Evolutionary conservation across 208 protist species (phyloP), one percentile per base, ranked within the genome.

Genomic region (Trypanosoma grayi): DNA sequence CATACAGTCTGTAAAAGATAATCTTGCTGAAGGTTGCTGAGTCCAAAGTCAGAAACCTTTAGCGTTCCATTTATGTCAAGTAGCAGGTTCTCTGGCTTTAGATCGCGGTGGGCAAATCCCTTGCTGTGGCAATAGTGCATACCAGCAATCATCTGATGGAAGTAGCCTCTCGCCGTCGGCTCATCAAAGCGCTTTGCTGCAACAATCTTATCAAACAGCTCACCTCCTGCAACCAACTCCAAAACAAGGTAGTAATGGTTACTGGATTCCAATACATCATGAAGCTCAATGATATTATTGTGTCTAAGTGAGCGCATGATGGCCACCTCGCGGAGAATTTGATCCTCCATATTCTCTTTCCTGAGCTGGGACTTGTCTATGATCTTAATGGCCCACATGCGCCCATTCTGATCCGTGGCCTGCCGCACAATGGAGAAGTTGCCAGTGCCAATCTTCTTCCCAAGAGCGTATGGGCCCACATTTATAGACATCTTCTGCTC

Each of bases 141-240:
- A 11, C 72, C 83, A n/a, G 78, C 44, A 4, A 70, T 55, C 11
- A 94, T 75, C 48, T 94, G 83, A 6, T 77, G 85, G 41, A 73
- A 66, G 66, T 93, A 94, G 34, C 79, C 69, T 31, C 61, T 34
- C 2, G 74, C 77, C 13, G 63, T 67, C 9, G 48, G 31, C 34
- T 70, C 61, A 50, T 76, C 43, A 58, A 80, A 80, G 16, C 60
- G 50, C 20, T 60, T 73, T 7, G 41, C 50, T 14, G 41, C 39
- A 10, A 60, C 54, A 60, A 79, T 66, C 33, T 67, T 59, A 25
- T 72, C 70, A 53, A 79, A 79, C 0, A 79, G 60, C 31, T 79
- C 73, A 31, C 89, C 89, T n/a, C 89, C 89, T 37, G 80, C 66
- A 0, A 87, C 60, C 36, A 70, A 93, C 47, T 94, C 85, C 22